Evolutionary conservation across 139 green algal species (phyloP).

Genomic region (Pleodorina starrii): DNA sequence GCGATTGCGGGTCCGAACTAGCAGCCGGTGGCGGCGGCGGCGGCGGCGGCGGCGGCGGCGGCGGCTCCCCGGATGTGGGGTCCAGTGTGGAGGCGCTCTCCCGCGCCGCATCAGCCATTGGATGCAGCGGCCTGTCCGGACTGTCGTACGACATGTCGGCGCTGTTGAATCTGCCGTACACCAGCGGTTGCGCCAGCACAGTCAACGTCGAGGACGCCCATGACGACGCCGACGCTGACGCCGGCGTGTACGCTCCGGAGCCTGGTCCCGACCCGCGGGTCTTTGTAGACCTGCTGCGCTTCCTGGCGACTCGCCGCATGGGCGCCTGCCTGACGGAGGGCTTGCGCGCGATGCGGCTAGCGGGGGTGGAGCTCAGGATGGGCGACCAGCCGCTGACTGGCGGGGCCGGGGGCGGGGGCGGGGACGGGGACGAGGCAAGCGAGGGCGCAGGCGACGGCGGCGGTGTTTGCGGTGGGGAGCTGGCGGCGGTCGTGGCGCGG

Average conservation of each 20-base stretch:
- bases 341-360: neutral
- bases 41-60: no score
- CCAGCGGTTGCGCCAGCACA: neutral
- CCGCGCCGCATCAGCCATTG: neutral
- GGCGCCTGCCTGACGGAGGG: neutral
- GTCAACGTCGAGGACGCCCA: no score
- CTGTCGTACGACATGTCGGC: neutral
- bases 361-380: neutral
- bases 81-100: no score
- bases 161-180: neutral
- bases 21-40: neutral
- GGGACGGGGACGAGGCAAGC: no score
- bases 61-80: neutral
- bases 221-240: no score
- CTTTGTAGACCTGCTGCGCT: neutral
- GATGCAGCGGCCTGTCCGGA: neutral
- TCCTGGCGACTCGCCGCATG: neutral
- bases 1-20: no score
- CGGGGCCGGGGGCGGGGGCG: neutral
- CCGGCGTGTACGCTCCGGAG: no score
- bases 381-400: no score
- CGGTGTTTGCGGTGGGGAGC: neutral
- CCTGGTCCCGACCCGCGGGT: neutral
- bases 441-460: neutral
- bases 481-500: neutral